Base-by-base conservation (phyloP, 768 basidiomycete species). In the Mycena vulgaris region DNA sequence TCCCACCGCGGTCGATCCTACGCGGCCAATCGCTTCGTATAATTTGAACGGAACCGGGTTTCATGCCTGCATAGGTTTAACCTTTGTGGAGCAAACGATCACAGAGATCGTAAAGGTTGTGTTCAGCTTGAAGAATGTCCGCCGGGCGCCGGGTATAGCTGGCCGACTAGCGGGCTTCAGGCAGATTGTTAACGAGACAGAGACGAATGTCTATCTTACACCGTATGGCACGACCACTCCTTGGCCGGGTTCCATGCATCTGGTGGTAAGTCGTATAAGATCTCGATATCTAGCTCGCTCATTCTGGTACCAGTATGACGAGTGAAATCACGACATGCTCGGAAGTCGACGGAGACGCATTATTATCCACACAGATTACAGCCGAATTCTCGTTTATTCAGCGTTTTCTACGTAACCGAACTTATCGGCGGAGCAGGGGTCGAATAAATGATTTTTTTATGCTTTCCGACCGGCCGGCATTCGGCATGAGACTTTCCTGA, bases 91-190 rank as follows among this genome's bases (percentile, higher is more conserved):
- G 69, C 76, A 79, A 52, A 79, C 80, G 21, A 81, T 85, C 37
- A 77, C 83, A 3, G 85, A 87, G 70, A 81, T 85, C 47, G 69
- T 89, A 51, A 83, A 81, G 74, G 79, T 77, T 25, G 77, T 89
- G 37, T 87, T 88, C 78, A 80, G 66, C 42, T 71, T 84, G 42
- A 80, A 82, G 71, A 86, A 86, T 72, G 66, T 89, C 27, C 83
- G 84, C 30, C 84, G 85, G 40, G 88, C 85, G 3, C 78, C 83
- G 16, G 87, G 86, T 2, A 70, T 77, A 40, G 79, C 83, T n/a
- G 89, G 89, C 1, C 69, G 67, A n/a, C 78, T 88, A 25, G 74
- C 75, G n/a, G 74, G 79, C 2, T 83, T 82, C 69, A 71, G 70
- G 45, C 75, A 74, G 30, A 35, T 74, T 8, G 60, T 81, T 10